Evolutionary conservation across 768 basidiomycete genomes (phyloP), one percentile per base, ranked within the genome.

Genomic region (Boletus coccyginus): DNA sequence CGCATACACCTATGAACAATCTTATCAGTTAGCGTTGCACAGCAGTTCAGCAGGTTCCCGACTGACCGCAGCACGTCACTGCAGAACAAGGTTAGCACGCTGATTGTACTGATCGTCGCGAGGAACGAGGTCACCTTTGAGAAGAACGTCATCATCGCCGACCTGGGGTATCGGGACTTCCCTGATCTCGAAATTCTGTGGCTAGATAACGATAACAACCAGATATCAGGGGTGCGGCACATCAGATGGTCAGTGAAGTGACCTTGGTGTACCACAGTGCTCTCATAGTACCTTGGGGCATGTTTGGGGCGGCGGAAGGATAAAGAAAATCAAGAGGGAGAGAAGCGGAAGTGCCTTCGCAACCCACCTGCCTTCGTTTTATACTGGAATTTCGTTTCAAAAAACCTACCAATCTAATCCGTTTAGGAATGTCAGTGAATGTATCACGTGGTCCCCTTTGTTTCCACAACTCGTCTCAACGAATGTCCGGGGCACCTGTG

Each of bases 261-360:
- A 89, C 88, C 59, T 77, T 77, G 64, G 79, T 79, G 74, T 90
- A 92, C 75, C 81, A 90, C 62, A 90, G 73, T 17, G 89, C 89
- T 71, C 83, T 81, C 89, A 92, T 91, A 27, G 77, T 82, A 72
- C 79, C 82, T 69, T 83, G 67, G 49, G 80, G 75, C 82, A 84
- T 84, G 66, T 44, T 62, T 59, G 46, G 12, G 40, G n/a, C 36
- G 9, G 40, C 3, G 12, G 21, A 41, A 35, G 13, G 44, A 7
- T 24, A 19, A 41, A 24, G 12, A 17, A 38, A 33, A 46, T 33
- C 9, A 27, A 57, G 45, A 33, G 57, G 46, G 57, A 56, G 56
- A 55, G 52, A 44, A 41, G 16, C 9, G 47, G 35, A 36, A 21
- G 9, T 29, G 38, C 33, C 42, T 29, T 60, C 32, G 47, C 46